Conservation (phyloP, 805 yeast genomes). For the Vanderwaltozyma tropicalis region DNA sequence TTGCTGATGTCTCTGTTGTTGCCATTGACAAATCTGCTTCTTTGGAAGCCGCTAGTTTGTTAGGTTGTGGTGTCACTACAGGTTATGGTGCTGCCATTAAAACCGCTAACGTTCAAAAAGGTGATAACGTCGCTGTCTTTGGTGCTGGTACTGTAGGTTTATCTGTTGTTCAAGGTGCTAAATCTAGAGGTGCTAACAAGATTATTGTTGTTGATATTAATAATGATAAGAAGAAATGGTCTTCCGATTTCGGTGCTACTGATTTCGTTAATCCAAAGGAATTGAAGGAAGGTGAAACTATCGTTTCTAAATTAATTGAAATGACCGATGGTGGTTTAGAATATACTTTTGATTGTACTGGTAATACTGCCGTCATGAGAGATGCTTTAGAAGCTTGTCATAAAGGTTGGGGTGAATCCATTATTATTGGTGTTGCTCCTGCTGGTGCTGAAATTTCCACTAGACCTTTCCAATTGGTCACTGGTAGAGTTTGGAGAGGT, state of each 20-base stretch:
- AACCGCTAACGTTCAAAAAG: conserved; percentile 77
- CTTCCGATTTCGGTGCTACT: conserved; percentile 85
- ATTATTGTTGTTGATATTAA: conserved; percentile 83
- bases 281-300: conserved; percentile 59
- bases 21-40: conserved; percentile 81
- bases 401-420: conserved; percentile 97
- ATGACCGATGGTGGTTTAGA: conserved; percentile 97
- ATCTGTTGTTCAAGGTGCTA: conserved; percentile 93
- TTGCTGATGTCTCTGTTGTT: conserved; percentile 93
- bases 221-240: conserved; percentile 77
- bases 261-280: conserved; percentile 82
- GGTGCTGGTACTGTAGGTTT: conserved; percentile 98
- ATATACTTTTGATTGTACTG: conserved; percentile 95
- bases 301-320: conserved; percentile 75
- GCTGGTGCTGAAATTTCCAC: conserved; percentile 95
- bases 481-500: conserved; percentile 98
- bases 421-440: conserved; percentile 96
- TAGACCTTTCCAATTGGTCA: conserved; percentile 96
- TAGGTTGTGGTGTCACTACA: conserved; percentile 98
- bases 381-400: conserved; percentile 93
- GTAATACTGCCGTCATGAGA: conserved; percentile 92
- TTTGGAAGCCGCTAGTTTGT: conserved; percentile 75
- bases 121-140: conserved; percentile 90
- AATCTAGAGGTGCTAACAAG: conserved; percentile 65
- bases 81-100: conserved; percentile 96